Base-by-base conservation (phyloP, 1,284 basidiomycete genomes). In the Ustilago vetiveriae region DNA sequence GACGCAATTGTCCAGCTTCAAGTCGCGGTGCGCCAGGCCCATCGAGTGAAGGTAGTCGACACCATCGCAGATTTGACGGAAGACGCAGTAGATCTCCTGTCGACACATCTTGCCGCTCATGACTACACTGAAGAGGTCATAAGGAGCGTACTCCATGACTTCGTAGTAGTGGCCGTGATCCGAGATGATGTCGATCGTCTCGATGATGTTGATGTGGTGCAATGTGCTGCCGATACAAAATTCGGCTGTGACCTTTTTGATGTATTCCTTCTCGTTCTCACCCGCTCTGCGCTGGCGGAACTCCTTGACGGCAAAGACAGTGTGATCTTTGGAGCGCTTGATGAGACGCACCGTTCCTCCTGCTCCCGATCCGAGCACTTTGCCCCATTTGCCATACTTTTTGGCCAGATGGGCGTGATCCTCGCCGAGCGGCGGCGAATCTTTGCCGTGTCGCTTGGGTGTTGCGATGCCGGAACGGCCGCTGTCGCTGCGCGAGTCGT, bases 1-100 rank as follows among this genome's bases (percentile, higher is more conserved):
- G 84, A 99, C 96, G 82, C 96, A 98, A 83, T 99, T 99, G 85
- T 99, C 96, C 69, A 99, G 90, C 84, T 99, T 99, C 83, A 99
- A 88, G 83, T 99, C 96, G 35, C 96, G 91, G 81, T 99, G 96
- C 2, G 96, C 96, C 29, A 98, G 89, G 35, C 96, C 96, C 85
- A 98, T 90, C 64, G 90, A 90, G 84, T 99, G 96, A 52, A 99
- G 88, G 82, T 99, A 98, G 83, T 96, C 91, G 73, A 99, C 95
- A 53, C 96, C 96, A 78, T 94, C 92, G 82, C 95, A 92, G 71
- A 99, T 98, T 84, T 99, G 96, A 53, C 93, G 91, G 85, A 98
- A 98, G 70, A 98, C 93, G 82, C 96, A 99, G 85, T 98, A 98
- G 66, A 97, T 95, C 84, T 99, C 95, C 48, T 94, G 93, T 24